Evolutionary conservation across 768 basidiomycete species (phyloP), one percentile per base, ranked within the genome.

Genomic region (Leccinum ochraceum): DNA sequence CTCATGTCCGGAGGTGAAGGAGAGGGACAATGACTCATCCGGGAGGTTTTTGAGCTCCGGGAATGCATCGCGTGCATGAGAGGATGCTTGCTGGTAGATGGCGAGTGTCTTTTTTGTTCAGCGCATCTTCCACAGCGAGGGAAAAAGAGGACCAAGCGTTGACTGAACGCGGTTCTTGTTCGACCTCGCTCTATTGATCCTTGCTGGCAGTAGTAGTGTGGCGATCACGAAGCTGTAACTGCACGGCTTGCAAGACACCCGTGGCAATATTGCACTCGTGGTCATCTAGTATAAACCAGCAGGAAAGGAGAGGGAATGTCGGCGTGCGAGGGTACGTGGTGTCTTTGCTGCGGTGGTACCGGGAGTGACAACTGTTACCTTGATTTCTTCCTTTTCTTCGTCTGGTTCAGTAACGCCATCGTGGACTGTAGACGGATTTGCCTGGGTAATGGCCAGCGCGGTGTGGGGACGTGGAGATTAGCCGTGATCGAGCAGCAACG

Each of bases 391-490:
- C 22, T 68, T 71, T 24, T 90, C 90, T 59, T 92, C 89, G 42
- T 76, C 71, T 65, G 84, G 79, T 28, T 66, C 70, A 36, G 77
- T 65, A 2, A 76, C 66, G 14, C 77, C 77, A 63, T 90, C 88
- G 44, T 83, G 78, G 2, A 83, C 78, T 8, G 84, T 79, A 2
- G 85, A 76, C 1, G 84, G 77, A 64, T 87, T 88, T 13, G 86
- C 89, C 56, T 92, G 90, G 1, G 88, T 87, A n/a, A 90, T 81
- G 54, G 88, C 81, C 87, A 2, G 86, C 81, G 36, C 83, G 84
- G 89, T 91, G 69, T 22, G 61, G 42, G 17, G n/a, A 24, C 24
- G 24, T 24, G 24, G 24, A 24, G 24, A 24, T 20, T 44, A 69
- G 61, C 3, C 14, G 50, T 7, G 20, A 3, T 42, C 51, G 10